Percentiles rank a stretch among this genome's conserved stretches.
Evolutionary conservation across 2,329 filamentous ascomycete species (phyloP).

Genomic region (Madurella mycetomatis): DNA sequence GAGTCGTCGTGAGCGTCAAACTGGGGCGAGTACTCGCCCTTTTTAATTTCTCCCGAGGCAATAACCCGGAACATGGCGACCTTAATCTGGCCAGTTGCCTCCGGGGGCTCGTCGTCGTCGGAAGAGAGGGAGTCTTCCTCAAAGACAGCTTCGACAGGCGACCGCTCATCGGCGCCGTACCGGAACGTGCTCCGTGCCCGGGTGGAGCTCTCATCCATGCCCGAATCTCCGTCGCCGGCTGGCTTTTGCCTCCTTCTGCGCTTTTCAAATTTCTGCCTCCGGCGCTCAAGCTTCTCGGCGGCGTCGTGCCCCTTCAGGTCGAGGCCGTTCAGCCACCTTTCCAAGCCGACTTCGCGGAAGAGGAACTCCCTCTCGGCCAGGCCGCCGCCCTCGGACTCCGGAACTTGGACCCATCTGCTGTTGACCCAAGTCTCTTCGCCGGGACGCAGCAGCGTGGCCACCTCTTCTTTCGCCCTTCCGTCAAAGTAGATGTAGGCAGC

Average conservation of each 20-base stretch:
- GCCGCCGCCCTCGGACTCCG: slow-evolving; percentile 84
- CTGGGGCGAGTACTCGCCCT: slow-evolving; percentile 95
- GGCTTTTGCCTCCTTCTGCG: slow-evolving; percentile 61
- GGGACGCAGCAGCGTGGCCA: slow-evolving; percentile 83
- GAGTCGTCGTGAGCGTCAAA: slow-evolving; percentile 97
- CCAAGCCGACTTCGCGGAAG: slow-evolving; percentile 92
- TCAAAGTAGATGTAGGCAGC: slow-evolving; percentile 99
- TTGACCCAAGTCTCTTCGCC: slow-evolving; percentile 99
- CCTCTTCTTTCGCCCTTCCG: slow-evolving; percentile 90
- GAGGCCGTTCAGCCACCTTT: slow-evolving; percentile 93
- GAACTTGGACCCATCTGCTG: slow-evolving; percentile 93
- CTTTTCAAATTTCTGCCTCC: slow-evolving; percentile 72
- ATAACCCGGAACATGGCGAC: slow-evolving; percentile 93
- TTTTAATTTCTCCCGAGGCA: slow-evolving; percentile 94
- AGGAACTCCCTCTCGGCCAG: slow-evolving; percentile 94
- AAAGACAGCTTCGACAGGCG: slow-evolving; percentile 64
- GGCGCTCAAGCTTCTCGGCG: slow-evolving; percentile 84
- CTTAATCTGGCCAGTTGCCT: slow-evolving; percentile 96
- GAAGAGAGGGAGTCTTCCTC: slow-evolving; percentile 69
- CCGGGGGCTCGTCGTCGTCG: slow-evolving; percentile 82
- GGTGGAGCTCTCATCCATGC: slow-evolving; percentile 41
- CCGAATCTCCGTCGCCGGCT: slow-evolving; percentile 33
- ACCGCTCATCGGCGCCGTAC: slow-evolving; percentile 72
- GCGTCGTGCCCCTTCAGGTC: slow-evolving; percentile 92
- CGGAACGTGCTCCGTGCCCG: slow-evolving; percentile 58